Evolutionary conservation across 805 yeast genomes (phyloP), one percentile per base, ranked within the genome.

Genomic region (Maudiozyma pseudohumilis): DNA sequence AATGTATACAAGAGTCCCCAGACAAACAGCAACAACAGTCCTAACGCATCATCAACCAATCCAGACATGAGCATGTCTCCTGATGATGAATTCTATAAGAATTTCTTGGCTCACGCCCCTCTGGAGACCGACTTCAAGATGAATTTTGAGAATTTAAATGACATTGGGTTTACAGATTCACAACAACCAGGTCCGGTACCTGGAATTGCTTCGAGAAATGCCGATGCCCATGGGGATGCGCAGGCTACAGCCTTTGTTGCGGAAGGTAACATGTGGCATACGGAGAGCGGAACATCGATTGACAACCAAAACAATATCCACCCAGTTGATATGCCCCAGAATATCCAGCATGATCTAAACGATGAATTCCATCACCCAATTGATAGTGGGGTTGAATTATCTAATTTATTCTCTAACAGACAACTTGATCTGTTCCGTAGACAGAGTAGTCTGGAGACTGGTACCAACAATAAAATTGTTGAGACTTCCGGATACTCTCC

Each of bases 361-460:
- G 16, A 31, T 31, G 11, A 10, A 6, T 21, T 21, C 18, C 34
- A 20, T 31, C 26, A 31, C 22, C 34, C 26, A 13, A 31, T 31
- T n/a, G 34, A 31, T 21, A 21, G n/a, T 21, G 27, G 30, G 13
- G 21, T 32, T 29, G 82, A 78, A 42, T 67, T 79, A 9, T 70
- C 80, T 8, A 70, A 71, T 11, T 61, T 80, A 27, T 80, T 80
- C 56, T 70, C 79, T 48, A 66, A 76, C 1, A 65, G 87, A 45
- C 88, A 80, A 53, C 65, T 73, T 31, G 86, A 78, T 53, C 60
- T 80, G 45, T 77, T 75, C 45, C 72, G 75, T 36, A 73, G 72
- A 34, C 56, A 44, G 28, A n/a, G 13, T 6, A 31, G 22, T 13
- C n/a, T 9, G 10, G 18, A 22, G 18, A 5, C 34, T 11, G 5